Conservation (phyloP, 345 rosid species). For the Arabis hirsuta region DNA sequence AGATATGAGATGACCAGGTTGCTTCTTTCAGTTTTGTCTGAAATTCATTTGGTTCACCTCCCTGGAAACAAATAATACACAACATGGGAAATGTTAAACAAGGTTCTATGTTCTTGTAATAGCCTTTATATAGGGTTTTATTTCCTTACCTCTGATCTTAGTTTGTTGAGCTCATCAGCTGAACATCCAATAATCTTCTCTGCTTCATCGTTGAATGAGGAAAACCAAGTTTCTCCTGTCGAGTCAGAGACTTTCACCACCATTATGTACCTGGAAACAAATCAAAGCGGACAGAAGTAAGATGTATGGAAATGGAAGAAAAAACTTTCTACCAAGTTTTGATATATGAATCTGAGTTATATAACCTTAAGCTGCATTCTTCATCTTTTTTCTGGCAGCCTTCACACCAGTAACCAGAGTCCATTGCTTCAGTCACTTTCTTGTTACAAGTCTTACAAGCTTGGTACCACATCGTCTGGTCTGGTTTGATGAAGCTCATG, state of each 20-base stretch:
- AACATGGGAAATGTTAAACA: not conserved
- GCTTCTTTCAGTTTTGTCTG: conserved; percentile 73
- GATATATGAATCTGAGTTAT: not conserved
- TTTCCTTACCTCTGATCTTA: conserved; percentile 63
- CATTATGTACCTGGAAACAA: conserved; percentile 68
- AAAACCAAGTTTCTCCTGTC: conserved; percentile 82
- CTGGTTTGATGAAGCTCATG: conserved; percentile 81
- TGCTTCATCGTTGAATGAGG: conserved; percentile 81
- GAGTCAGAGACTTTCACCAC: conserved; percentile 68
- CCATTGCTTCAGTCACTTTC: conserved; percentile 86
- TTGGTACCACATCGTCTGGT: conserved; percentile 94
- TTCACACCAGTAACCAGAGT: conserved; percentile 97
- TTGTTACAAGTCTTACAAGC: conserved; percentile 96
- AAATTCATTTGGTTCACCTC: conserved; percentile 57
- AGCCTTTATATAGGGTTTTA: not conserved
- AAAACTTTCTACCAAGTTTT: not conserved
- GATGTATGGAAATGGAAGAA: not conserved
- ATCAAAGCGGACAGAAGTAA: conserved; percentile 20
- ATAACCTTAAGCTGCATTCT: conserved; percentile 77
- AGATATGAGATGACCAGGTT: conserved; percentile 80
- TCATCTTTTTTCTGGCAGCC: conserved; percentile 90
- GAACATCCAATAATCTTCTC: conserved; percentile 75
- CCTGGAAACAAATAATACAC: conserved; percentile 44
- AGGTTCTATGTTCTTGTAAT: not conserved
- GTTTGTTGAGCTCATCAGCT: conserved; percentile 80